These are phyloP conservation scores for Volvox reticuliferus DNA, from an alignment of 139 green algal species.

Conservation along the genomic window DNA sequence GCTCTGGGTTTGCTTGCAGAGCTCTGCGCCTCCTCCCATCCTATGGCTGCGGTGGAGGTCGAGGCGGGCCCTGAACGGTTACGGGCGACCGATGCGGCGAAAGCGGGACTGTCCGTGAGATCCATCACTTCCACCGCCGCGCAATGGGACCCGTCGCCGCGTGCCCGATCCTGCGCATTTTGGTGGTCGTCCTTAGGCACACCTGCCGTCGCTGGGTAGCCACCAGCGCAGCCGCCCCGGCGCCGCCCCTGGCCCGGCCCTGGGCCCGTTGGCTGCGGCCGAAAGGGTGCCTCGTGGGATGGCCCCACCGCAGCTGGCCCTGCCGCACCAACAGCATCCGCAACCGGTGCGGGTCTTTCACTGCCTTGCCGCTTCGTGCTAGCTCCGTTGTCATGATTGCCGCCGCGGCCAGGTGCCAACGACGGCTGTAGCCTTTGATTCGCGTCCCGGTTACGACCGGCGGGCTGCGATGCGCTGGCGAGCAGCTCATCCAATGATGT, in stretches of 20 bases:
- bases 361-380: background rate
- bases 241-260: background rate
- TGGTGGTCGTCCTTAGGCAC: background rate
- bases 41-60: no score
- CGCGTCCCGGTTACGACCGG: background rate
- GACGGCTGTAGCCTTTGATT: background rate
- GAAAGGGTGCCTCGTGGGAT: background rate
- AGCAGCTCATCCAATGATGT: conserved; percentile 11
- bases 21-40: background rate
- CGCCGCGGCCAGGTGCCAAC: background rate
- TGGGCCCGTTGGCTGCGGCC: background rate
- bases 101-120: conserved; percentile 23
- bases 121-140: background rate
- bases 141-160: background rate
- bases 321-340: no score
- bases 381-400: background rate
- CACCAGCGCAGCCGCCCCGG: background rate
- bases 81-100: background rate
- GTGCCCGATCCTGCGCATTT: background rate
- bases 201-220: background rate
- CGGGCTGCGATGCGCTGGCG: background rate
- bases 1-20: background rate
- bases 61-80: background rate
- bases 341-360: background rate
- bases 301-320: background rate